Evolutionary conservation across 2,329 filamentous ascomycete species (phyloP), one percentile per base, ranked within the genome.

Genomic region (Thelonectria blattea): DNA sequence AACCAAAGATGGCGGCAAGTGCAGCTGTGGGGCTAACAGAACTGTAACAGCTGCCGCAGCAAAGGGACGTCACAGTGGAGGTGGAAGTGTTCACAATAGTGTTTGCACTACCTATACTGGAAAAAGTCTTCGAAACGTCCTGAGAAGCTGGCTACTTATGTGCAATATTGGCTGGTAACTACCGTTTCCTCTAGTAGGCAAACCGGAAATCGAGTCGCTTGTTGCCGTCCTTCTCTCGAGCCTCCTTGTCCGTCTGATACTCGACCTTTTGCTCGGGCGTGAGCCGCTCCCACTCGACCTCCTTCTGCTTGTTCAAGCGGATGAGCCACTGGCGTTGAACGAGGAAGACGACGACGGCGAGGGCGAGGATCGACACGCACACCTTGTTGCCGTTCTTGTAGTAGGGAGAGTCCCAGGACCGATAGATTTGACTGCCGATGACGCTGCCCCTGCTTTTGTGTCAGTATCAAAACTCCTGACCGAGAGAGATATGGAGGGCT

Each of bases 311-410:
- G 67, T 86, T 86, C 30, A 82, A 66, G 18, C 73, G 68, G 5
- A 77, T 65, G 43, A 84, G 70, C 34, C 75, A 78, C 59, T 79
- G 72, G 15, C 82, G 74, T 66, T 84, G 81, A 2, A 73, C 75
- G 32, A 87, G 24, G 48, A 88, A 87, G 0, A 81, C 66, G 0
- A 80, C 71, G 9, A 86, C 67, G 18, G 80, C 79, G 27, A 85
- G 77, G 0, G 76, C 78, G 3, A 81, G 74, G 50, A 88, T 77
- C 1, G 76, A 81, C 22, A 88, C 80, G 50, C 86, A 77, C 3
- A 86, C 81, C 22, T 78, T 83, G 73, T 88, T 88, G 9, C 85
- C 85, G 3, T 68, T 78, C 60, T 83, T 81, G 69, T 87, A 88
- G 66, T 83, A 82, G 0, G 85, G 85, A 6, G 78, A 76, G 57